Evolutionary conservation across 129 eudicot genomes (phyloP).

Genomic region (Chrysanthemum seticuspe): DNA sequence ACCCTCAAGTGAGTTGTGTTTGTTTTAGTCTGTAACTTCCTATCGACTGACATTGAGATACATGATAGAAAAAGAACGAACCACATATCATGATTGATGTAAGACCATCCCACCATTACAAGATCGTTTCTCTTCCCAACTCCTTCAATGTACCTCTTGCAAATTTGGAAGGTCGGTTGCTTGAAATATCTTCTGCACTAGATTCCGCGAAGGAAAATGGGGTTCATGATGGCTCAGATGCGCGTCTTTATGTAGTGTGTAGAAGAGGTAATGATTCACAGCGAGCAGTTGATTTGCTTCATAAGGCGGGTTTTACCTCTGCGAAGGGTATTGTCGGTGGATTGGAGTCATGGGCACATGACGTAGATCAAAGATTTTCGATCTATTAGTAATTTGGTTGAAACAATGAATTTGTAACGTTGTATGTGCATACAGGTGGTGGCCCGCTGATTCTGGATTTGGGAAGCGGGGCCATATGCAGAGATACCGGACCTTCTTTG

Average conservation of each 20-base stretch:
- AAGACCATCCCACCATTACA: conserved; percentile 87
- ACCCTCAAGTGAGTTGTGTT: conserved; percentile 68
- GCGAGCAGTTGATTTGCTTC: conserved; percentile 75
- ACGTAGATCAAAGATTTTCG: conserved; percentile 82
- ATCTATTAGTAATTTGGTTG: conserved; percentile 50
- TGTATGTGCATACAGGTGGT: no score
- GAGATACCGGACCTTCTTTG: no score
- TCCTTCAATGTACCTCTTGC: conserved; percentile 79
- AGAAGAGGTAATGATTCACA: conserved; percentile 99
- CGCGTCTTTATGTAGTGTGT: conserved; percentile 70
- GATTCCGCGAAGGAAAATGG: conserved; percentile 34
- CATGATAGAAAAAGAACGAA: conserved; percentile 36
- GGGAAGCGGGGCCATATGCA: no score
- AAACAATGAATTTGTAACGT: no score
- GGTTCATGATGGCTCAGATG: conserved; percentile 21
- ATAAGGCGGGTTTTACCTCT: conserved; percentile 59
- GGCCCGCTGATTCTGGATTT: no score
- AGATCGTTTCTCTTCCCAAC: conserved; percentile 79
- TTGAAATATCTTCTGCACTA: conserved; percentile 57
- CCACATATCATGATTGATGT: conserved; percentile 78
- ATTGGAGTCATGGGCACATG: conserved; percentile 79
- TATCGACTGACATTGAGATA: conserved; percentile 1
- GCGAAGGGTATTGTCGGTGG: conserved; percentile 97
- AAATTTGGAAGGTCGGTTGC: conserved; percentile 52
- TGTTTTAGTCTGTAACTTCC: neutral